Evolutionary conservation across 108 stramenopile genomes (phyloP).

Genomic region (Fistulifera solaris): DNA sequence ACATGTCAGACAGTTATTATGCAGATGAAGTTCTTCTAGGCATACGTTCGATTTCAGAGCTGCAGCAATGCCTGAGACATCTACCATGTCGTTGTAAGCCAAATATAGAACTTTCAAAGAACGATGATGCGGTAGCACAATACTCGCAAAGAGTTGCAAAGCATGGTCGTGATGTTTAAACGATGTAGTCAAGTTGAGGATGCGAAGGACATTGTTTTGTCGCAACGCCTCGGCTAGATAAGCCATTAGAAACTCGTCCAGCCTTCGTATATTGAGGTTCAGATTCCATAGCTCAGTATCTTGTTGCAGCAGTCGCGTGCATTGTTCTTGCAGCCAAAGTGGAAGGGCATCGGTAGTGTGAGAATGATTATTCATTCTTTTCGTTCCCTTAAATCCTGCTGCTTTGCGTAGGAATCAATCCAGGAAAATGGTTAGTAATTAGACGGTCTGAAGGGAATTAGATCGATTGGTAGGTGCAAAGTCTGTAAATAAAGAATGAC

Average conservation of each 20-base stretch:
- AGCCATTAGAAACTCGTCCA: conserved; percentile 12
- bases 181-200: conserved; percentile 26
- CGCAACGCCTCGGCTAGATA: conserved; percentile 17
- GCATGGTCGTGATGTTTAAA: conserved; percentile 5
- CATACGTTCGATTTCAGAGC: conserved; percentile 12
- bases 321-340: conserved; percentile 17
- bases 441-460: too few relatives aligned
- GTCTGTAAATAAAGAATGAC: too few relatives aligned
- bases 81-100: conserved; percentile 26
- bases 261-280: conserved; percentile 37
- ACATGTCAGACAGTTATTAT: conserved; percentile 35
- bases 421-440: too few relatives aligned
- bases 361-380: background rate
- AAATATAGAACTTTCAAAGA: conserved; percentile 25
- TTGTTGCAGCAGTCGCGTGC: conserved; percentile 6
- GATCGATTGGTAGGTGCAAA: too few relatives aligned
- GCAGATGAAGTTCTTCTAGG: conserved; percentile 33
- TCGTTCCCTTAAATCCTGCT: too few relatives aligned
- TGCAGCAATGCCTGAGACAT: conserved; percentile 8
- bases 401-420: too few relatives aligned
- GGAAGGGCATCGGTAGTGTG: background rate
- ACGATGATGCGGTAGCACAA: conserved; percentile 12
- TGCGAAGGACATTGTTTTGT: conserved; percentile 18
- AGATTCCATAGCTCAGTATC: conserved; percentile 21
- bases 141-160: conserved; percentile 7